Evolutionary conservation across 441 rosid genomes (phyloP).

Genomic region (Geranium incanum): DNA sequence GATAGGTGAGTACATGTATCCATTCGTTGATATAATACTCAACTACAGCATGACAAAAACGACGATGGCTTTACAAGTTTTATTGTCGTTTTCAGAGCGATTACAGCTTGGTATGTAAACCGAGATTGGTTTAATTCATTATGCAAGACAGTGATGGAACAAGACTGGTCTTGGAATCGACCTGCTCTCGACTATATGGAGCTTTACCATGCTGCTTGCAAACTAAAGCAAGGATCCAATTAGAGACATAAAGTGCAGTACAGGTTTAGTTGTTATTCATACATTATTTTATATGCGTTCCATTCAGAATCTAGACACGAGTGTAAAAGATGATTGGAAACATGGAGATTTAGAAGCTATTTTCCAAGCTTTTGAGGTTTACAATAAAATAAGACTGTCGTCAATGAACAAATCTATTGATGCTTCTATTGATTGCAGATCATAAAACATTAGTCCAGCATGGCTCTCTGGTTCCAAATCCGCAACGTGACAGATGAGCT

Average conservation of each 20-base stretch:
- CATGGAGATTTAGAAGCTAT: neutral
- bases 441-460: neutral
- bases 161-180: slow-evolving; percentile 99
- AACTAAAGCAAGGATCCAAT: slow-evolving; percentile 28
- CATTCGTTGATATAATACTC: neutral
- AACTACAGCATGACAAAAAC: neutral
- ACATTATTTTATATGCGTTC: neutral
- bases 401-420: neutral
- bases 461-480: neutral
- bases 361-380: neutral
- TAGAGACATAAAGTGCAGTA: slow-evolving; percentile 17
- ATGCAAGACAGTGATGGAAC: slow-evolving; percentile 87
- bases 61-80: neutral
- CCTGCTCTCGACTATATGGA: slow-evolving; percentile 96
- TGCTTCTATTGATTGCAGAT: slow-evolving; percentile 2
- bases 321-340: neutral
- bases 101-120: slow-evolving; percentile 66
- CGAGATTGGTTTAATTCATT: slow-evolving; percentile 71
- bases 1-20: slow-evolving; percentile 46
- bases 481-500: neutral
- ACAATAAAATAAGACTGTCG: neutral
- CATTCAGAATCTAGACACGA: slow-evolving; percentile 4
- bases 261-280: slow-evolving; percentile 23
- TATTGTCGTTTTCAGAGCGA: slow-evolving; percentile 50
- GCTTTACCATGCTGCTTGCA: slow-evolving; percentile 83